A percentile compares a stretch with the other conserved stretches of the same genome.
Evolutionary conservation across 2,329 filamentous ascomycete genomes (phyloP).

Genomic region (Colletotrichum noveboracense): DNA sequence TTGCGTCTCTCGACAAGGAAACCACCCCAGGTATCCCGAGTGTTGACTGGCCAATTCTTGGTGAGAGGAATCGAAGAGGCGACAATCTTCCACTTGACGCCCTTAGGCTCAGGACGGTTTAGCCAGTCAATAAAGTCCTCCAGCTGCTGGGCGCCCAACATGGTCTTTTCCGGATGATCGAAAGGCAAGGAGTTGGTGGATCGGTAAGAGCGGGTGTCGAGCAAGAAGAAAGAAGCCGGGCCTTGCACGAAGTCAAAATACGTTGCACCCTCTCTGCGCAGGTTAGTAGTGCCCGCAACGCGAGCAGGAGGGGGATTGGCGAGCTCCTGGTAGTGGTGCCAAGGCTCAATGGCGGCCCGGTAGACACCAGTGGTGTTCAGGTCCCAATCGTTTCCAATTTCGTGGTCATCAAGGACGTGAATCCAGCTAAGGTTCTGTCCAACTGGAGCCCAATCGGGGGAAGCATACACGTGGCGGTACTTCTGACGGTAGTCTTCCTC

Average conservation of each 20-base stretch:
- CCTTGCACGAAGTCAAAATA: slow-evolving; percentile 92
- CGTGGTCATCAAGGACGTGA: slow-evolving; percentile 95
- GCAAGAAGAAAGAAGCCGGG: slow-evolving; percentile 91
- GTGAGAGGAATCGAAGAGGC: slow-evolving; percentile 93
- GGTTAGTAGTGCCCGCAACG: slow-evolving; percentile 45
- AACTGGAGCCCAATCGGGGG: slow-evolving; percentile 84
- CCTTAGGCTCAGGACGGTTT: slow-evolving; percentile 70
- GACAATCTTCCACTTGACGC: slow-evolving; percentile 92
- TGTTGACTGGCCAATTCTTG: slow-evolving; percentile 94
- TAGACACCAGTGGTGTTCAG: slow-evolving; percentile 83
- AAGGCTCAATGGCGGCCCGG: slow-evolving; percentile 80
- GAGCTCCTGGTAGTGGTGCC: slow-evolving; percentile 82
- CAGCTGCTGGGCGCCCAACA: slow-evolving; percentile 83
- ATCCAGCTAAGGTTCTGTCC: slow-evolving; percentile 91
- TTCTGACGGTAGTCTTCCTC: slow-evolving; percentile 84
- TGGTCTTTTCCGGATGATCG: slow-evolving; percentile 74
- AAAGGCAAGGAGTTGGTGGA: slow-evolving; percentile 68
- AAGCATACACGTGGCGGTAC: slow-evolving; percentile 95
- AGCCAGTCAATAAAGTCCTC: slow-evolving; percentile 82
- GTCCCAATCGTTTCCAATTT: slow-evolving; percentile 94
- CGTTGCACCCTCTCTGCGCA: slow-evolving; percentile 62
- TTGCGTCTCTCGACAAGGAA: slow-evolving; percentile 80
- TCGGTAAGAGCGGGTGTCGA: slow-evolving; percentile 89
- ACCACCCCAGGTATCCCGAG: slow-evolving; percentile 91
- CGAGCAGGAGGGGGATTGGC: slow-evolving; percentile 79